Evolutionary conservation across 371 early-diverging fungal species (phyloP), one percentile per base, ranked within the genome.

Genomic region (Aphelidium insulamus): DNA sequence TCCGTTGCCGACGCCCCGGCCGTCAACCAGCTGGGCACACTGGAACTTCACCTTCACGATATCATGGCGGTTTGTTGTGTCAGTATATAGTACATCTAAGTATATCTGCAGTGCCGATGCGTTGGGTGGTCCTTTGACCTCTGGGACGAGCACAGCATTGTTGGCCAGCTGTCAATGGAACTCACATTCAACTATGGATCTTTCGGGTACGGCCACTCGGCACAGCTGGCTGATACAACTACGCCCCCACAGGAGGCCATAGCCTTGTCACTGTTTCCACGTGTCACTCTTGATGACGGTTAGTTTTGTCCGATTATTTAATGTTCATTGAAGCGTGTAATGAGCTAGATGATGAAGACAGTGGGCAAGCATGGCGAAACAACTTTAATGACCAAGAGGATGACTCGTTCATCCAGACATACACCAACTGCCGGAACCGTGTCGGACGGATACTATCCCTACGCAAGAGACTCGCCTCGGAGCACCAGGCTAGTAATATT

Each of bases 151-250:
- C 28, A 50, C 24, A 28, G 36, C 17, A 43, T 40, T 20, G 44
- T 55, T 3, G 55, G 55, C 9, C 40, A 46, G 16, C 40, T 53
- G 9, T 33, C 37, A 18, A 28, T 55, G 16, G 55, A 55, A 27
- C 21, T 55, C n/a, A 55, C 55, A 1, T 54, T 46, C 32, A 41
- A 39, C 19, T 55, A 55, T 32, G 55, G 55, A 2, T 16, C 27
- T 10, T 53, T 55, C 28, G 55, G 55, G 18, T 55, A 55, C 31
- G 55, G 55, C 11, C 38, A 39, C 16, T 55, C 55, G 4, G 26
- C 30, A 9, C 55, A 50, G 28, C 42, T 46, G 21, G 12, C 12
- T 18, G 32, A 9, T 9, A 10, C 26, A 10, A 26, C 10, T 26
- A 26, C 26, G 12, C 26, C 14, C 1, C 32, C 48, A 2, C 38